These are phyloP conservation scores for Saccharomyces hybrid DNA, from an alignment of 1,139 yeast genomes.

Conservation along the genomic window DNA sequence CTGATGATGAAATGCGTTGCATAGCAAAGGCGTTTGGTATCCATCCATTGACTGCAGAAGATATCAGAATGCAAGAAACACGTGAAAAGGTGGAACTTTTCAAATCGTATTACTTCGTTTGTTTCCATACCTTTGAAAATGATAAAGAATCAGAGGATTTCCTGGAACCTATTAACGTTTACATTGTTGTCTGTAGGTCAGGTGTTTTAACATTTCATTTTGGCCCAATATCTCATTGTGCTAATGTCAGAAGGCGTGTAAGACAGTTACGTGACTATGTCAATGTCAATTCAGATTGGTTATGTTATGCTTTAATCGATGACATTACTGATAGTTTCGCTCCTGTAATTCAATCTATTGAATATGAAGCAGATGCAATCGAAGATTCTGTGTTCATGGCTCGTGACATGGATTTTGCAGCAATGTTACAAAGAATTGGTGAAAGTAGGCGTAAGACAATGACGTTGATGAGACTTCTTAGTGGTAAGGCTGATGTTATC, in stretches of 20 bases:
- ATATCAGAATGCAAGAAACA: conserved; percentile 76
- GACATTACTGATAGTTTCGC: conserved; percentile 92
- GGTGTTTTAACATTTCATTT: conserved; percentile 85
- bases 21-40: conserved; percentile 67
- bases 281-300: conserved; percentile 84
- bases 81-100: conserved; percentile 79
- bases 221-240: conserved; percentile 72
- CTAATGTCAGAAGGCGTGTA: conserved; percentile 84
- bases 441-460: conserved; percentile 84
- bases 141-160: conserved; percentile 72
- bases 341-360: conserved; percentile 79
- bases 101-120: conserved; percentile 66
- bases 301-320: conserved; percentile 87
- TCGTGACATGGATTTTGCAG: conserved; percentile 56
- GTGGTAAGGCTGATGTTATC: conserved; percentile 95
- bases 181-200: conserved; percentile 76
- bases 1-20: conserved; percentile 60
- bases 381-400: conserved; percentile 74
- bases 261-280: conserved; percentile 85
- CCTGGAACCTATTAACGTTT: conserved; percentile 80
- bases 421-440: conserved; percentile 75
- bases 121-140: conserved; percentile 75
- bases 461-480: conserved; percentile 81
- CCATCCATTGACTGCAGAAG: conserved; percentile 80
- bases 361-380: conserved; percentile 84